Evolutionary conservation across 805 yeast species (phyloP), one percentile per base, ranked within the genome.

Genomic region (Lachancea quebecensis): DNA sequence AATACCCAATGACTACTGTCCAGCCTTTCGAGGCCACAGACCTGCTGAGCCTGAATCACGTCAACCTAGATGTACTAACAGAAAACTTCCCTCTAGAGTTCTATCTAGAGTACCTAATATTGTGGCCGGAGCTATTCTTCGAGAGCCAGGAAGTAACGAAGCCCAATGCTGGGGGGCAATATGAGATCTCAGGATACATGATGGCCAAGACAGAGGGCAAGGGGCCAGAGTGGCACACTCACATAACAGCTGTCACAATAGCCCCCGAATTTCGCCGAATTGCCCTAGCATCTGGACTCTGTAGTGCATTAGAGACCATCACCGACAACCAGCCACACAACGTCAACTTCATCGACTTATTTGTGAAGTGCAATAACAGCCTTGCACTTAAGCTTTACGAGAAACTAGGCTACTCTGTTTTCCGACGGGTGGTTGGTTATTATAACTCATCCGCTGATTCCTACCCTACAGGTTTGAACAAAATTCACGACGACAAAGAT

Each of bases 151-250:
- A 76, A 50, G 57, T 69, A 11, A 65, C 70, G 0, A 71, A 74
- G 6, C 63, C 65, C 49, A 29, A 14, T 4, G 29, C 32, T 17
- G 30, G 36, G 18, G 43, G 47, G 11, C 31, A 40, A 5, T 44
- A 47, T 34, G 50, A 57, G n/a, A 51, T 62, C 4, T 67, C 85
- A 30, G 91, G 90, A 0, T 84, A 85, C 60, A 82, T 93, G 95
- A 79, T 93, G 79, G 98, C 95, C n/a, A 93, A 93, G 63, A 82
- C 95, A 1, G 99, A 93, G 62, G 99, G 99, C 0, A 71, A 71
- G 32, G 78, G 74, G 4, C 78, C 74, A 39, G 93, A 89, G 48
- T 91, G 97, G 96, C 99, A 93, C 59, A 79, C 95, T 1, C 99
- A 93, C 63, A 89, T 93, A 41, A 88, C 98, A 0, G 98, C 99